Evolutionary conservation across 2,329 filamentous ascomycete species (phyloP).

Genomic region (Sporothrix euskadiensis): DNA sequence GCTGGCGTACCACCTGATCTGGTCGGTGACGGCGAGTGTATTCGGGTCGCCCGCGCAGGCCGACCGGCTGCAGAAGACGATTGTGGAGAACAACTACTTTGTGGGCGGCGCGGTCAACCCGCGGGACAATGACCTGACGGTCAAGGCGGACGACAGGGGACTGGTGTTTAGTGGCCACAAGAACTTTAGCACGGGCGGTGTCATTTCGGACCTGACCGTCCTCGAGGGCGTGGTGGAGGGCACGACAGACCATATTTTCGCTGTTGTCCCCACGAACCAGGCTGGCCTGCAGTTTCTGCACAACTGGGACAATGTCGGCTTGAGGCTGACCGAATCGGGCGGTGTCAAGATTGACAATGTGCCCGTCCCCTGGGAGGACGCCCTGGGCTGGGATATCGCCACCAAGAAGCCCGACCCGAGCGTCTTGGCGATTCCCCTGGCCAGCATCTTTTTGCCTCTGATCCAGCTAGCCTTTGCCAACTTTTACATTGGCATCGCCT

Average conservation of each 20-base stretch:
- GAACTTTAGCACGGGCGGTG: conserved; percentile 67
- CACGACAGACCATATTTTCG: conserved; percentile 63
- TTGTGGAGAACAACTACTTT: conserved; percentile 65
- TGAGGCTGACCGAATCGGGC: conserved; percentile 65
- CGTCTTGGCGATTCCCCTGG: conserved; percentile 55
- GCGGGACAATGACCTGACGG: conserved; percentile 61
- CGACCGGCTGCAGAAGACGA: conserved; percentile 56
- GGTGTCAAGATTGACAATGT: conserved; percentile 62
- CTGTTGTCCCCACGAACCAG: conserved; percentile 59
- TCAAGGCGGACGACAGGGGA: conserved; percentile 54
- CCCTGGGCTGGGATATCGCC: conserved; percentile 58
- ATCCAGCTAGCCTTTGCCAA: conserved; percentile 68
- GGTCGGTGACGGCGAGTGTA: conserved; percentile 61
- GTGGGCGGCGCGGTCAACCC: conserved; percentile 67
- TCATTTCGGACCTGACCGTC: conserved; percentile 65
- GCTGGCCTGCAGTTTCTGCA: conserved; percentile 58
- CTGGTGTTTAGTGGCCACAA: conserved; percentile 64
- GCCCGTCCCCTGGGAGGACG: conserved; percentile 59
- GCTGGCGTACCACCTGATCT: conserved; percentile 64
- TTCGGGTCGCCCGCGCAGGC: conserved; percentile 62
- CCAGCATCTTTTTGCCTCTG: conserved; percentile 60
- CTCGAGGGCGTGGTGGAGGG: conserved; percentile 63
- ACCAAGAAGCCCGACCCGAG: conserved; percentile 53
- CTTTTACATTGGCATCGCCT: conserved; percentile 64
- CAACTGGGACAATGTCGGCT: conserved; percentile 66